These are phyloP conservation scores for Leccinellum luteum DNA, from an alignment of 768 basidiomycete species.

Conservation along the genomic window DNA sequence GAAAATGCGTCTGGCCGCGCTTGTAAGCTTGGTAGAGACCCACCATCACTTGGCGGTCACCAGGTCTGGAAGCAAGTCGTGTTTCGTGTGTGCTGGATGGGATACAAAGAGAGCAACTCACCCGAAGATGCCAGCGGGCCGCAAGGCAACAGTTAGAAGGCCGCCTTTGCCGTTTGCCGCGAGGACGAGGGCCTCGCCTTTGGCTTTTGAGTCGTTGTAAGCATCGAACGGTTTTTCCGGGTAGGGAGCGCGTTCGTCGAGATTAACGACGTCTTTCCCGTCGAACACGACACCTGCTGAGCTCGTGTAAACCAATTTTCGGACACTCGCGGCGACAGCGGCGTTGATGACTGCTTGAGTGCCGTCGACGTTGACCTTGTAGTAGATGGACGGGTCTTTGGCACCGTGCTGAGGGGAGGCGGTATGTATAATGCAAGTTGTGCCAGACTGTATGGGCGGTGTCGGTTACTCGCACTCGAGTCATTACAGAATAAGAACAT, in stretches of 20 bases:
- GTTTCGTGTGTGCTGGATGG: background rate
- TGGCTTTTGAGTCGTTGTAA: slow-evolving; percentile 92
- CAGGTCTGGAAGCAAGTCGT: slow-evolving; percentile 54
- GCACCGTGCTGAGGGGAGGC: slow-evolving; percentile 79
- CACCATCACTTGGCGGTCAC: slow-evolving; percentile 82
- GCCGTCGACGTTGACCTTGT: slow-evolving; percentile 92
- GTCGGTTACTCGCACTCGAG: background rate
- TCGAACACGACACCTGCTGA: slow-evolving; percentile 91
- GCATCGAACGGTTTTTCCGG: slow-evolving; percentile 79
- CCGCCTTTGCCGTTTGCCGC: slow-evolving; percentile 84
- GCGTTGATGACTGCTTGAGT: slow-evolving; percentile 84
- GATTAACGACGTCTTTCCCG: slow-evolving; percentile 73
- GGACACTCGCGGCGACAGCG: slow-evolving; percentile 66
- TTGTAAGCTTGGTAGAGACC: slow-evolving; percentile 81
- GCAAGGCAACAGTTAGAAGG: slow-evolving; percentile 82
- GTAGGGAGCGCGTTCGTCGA: slow-evolving; percentile 82
- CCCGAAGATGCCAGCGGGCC: slow-evolving; percentile 98
- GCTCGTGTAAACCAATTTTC: slow-evolving; percentile 91
- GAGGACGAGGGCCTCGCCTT: slow-evolving; percentile 81
- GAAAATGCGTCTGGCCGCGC: slow-evolving; percentile 83
- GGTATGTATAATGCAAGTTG: slow-evolving; percentile 94
- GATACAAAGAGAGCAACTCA: slow-evolving; percentile 33
- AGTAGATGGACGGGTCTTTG: slow-evolving; percentile 70
- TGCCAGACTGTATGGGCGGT: slow-evolving; percentile 51
- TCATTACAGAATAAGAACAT: slow-evolving; percentile 16